Base-by-base conservation (phyloP, 2,329 filamentous ascomycete genomes). In the Aspergillus piperis region DNA sequence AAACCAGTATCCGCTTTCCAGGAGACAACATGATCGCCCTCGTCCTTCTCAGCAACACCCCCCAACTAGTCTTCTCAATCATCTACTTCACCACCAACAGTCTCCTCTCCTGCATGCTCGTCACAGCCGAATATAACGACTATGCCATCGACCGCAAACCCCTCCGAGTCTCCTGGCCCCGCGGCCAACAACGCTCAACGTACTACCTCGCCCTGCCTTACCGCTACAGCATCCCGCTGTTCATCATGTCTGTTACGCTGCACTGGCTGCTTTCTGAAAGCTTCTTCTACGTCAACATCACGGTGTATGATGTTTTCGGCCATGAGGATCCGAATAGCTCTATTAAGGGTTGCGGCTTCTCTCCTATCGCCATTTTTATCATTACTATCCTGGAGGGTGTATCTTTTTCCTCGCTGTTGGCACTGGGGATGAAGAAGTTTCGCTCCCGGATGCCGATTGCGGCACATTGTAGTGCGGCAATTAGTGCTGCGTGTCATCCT, bases 221-320 rank as follows among this genome's bases (percentile, higher is more conserved):
- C n/a, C 70, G 70, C 3, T 82, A 77, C 41, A 72, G 54, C 21
- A 19, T 57, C 3, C 60, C 60, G 11, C 13, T 58, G 0, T 66
- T 77, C 2, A 55, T 67, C 0, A 58, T 66, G 1, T 75, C 70
- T 2, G 71, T 67, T 0, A 2, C 78, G 0, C 68, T 83, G 48
- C 80, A 83, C 61, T 83, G 79, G 80, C 67, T 82, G 6, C 66
- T 81, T 3, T 82, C 80, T 0, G 78, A 81, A 63, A 76, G 76
- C 53, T 61, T 81, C 2, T 82, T 79, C 64, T 65, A 81, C 5
- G 73, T 76, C 0, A 65, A 73, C 1, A 69, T 78, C 30, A 62
- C 61, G 0, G 53, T 58, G 2, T 68, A 65, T 44, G 42, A 69
- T 67, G 8, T 38, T 58, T 5, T 62, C 25, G 23, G 64, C 27